These are phyloP conservation scores for Fusarium robinianum DNA, from an alignment of 2,329 filamentous ascomycete species.

Conservation along the genomic window DNA sequence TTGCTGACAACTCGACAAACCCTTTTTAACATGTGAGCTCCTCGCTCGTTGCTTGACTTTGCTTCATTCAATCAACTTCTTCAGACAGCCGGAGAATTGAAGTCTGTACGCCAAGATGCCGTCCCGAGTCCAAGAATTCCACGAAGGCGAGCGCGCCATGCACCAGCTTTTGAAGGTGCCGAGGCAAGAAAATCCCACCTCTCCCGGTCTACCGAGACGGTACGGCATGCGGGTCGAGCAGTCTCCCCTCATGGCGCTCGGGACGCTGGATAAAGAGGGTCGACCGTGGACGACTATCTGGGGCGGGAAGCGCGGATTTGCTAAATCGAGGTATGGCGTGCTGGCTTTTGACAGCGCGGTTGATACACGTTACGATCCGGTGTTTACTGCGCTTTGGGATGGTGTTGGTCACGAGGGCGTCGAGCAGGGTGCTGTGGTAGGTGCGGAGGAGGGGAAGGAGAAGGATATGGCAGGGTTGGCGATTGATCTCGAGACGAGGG, in stretches of 20 bases:
- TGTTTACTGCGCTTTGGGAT: constrained; percentile 65
- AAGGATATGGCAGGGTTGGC: constrained; percentile 58
- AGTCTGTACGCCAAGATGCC: constrained; percentile 35
- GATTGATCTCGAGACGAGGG: constrained; percentile 56
- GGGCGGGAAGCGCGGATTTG: constrained; percentile 75
- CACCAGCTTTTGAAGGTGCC: constrained; percentile 65
- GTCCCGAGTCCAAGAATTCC: constrained; percentile 51
- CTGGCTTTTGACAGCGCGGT: constrained; percentile 67
- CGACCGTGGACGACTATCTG: constrained; percentile 78
- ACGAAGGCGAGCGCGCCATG: constrained; percentile 69
- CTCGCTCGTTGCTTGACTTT: no score
- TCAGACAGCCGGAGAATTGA: background rate
- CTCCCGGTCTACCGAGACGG: constrained; percentile 62
- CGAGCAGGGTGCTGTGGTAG: constrained; percentile 38
- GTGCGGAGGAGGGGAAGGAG: constrained; percentile 45
- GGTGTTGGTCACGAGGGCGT: constrained; percentile 50
- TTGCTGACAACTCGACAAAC: constrained; percentile 20
- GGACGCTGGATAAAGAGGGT: constrained; percentile 67
- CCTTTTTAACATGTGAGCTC: no score
- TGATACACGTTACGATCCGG: constrained; percentile 68
- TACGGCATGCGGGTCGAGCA: constrained; percentile 63
- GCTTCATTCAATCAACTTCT: background rate
- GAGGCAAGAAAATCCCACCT: constrained; percentile 66
- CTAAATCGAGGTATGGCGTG: constrained; percentile 59
- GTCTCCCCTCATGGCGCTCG: constrained; percentile 73